Evolutionary conservation across 2,329 filamentous ascomycete genomes (phyloP), one percentile per base, ranked within the genome.

Genomic region (Sphaerulina vaccinii): DNA sequence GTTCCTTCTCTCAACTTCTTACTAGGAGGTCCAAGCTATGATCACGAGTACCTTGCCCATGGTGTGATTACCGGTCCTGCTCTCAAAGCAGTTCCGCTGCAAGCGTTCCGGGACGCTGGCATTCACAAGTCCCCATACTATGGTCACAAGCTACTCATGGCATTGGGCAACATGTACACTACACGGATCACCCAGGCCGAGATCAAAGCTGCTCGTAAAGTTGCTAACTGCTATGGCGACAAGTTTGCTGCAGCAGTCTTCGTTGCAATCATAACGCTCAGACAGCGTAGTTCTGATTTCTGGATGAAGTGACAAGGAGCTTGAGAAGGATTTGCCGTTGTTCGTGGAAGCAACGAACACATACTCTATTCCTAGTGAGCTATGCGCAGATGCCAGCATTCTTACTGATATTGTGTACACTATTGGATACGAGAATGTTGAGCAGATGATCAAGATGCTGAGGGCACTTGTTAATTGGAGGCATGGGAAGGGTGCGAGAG

Each of bases 401-500:
- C 11, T 49, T 35, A 43, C 27, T 22, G 44, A 49, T 16, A 29
- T 52, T 10, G 50, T 52, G 2, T 37, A 48, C 13, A 49, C 44
- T 2, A 33, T 13, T 7, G 24, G n/a, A 9, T 53, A 35, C 10
- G 15, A 23, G 6, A 23, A 48, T 18, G 29, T 49, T 15, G 44
- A 49, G 39, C 51, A 49, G 35, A 53, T 49, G 45, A 49, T 53
- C 16, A 36, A 44, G 16, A 35, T 53, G 51, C 19, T 53, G 32
- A 36, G 51, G 35, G 51, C 38, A 7, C 22, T 53, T 13, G 38
- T 53, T 2, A 24, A 53, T 21, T 43, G 21, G 21, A 18, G 51
- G 13, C 51, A 49, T 15, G 44, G 39, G 6, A 49, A 46, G 18
- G 42, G 49, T 2, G 42, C 49, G 15, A 9, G 33, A 36, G 33